Percentiles rank a stretch among this genome's conserved stretches.
Evolutionary conservation across 108 stramenopile genomes (phyloP).

Genomic region (Cyclostephanos invisitatus): DNA sequence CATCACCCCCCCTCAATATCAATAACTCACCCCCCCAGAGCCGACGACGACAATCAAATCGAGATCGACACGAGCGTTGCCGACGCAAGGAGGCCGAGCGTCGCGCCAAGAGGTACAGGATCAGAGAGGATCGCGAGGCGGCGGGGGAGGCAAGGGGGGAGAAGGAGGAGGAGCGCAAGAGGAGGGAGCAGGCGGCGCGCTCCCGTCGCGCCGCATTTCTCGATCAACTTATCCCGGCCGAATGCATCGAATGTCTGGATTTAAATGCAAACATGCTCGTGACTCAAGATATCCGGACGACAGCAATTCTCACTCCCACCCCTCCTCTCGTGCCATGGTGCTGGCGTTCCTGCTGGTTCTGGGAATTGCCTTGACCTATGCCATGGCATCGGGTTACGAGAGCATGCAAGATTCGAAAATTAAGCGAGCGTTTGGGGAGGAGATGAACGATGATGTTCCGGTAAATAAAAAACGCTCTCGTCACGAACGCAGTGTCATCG

Average conservation of each 20-base stretch:
- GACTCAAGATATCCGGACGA: neutral
- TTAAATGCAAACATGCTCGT: neutral
- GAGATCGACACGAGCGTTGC: conserved; percentile 70
- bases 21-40: too few relatives aligned
- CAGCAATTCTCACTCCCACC: neutral
- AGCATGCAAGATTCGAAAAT: conserved; percentile 21
- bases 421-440: neutral
- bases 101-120: conserved; percentile 83
- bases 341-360: conserved; percentile 20
- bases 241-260: neutral
- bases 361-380: conserved; percentile 27
- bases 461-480: neutral
- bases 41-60: conserved; percentile 22
- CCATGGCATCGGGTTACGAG: conserved; percentile 27
- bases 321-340: conserved; percentile 14
- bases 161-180: conserved; percentile 78
- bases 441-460: neutral
- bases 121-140: conserved; percentile 26
- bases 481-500: conserved; percentile 25
- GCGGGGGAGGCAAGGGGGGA: conserved; percentile 65
- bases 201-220: neutral
- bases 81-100: conserved; percentile 73
- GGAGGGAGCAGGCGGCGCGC: conserved; percentile 70
- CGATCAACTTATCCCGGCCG: neutral
- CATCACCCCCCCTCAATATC: too few relatives aligned